These are phyloP conservation scores for Paramecium primaurelia DNA, from an alignment of 73 alveolate genomes.

Conservation along the genomic window DNA sequence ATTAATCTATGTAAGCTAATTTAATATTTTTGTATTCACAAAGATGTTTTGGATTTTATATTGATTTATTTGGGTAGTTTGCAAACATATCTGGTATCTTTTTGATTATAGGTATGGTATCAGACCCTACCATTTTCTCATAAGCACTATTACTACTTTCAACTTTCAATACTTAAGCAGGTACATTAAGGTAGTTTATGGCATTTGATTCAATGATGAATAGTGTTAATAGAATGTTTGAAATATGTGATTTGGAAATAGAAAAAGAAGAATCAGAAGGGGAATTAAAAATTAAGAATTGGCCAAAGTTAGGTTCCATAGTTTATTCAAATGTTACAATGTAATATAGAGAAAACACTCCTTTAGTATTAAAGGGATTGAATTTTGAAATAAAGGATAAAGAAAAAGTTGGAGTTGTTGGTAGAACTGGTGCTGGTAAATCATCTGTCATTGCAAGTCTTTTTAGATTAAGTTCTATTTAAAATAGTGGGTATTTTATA, in stretches of 20 bases:
- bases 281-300: not conserved
- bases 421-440: slow-evolving; percentile 96
- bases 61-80: slow-evolving; percentile 9
- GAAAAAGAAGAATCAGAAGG: slow-evolving; percentile 6
- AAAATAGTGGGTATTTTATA: slow-evolving; percentile 21
- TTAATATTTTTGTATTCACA: not conserved
- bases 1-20: slow-evolving; percentile 6
- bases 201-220: slow-evolving; percentile 50
- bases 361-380: slow-evolving; percentile 80
- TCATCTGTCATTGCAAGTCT: slow-evolving; percentile 72
- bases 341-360: slow-evolving; percentile 86
- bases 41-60: not conserved
- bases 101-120: not conserved
- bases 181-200: slow-evolving; percentile 52
- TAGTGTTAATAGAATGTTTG: slow-evolving; percentile 35
- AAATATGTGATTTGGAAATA: not conserved
- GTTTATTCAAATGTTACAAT: slow-evolving; percentile 75
- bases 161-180: slow-evolving; percentile 6
- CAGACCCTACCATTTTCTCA: not conserved
- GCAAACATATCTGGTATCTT: not conserved
- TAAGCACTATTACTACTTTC: slow-evolving; percentile 20
- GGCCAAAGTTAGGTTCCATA: slow-evolving; percentile 81
- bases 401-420: slow-evolving; percentile 96
- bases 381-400: slow-evolving; percentile 73
- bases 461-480: slow-evolving; percentile 84